Conservation (phyloP, 2,329 filamentous ascomycete species). For the Seiridium cupressi region DNA sequence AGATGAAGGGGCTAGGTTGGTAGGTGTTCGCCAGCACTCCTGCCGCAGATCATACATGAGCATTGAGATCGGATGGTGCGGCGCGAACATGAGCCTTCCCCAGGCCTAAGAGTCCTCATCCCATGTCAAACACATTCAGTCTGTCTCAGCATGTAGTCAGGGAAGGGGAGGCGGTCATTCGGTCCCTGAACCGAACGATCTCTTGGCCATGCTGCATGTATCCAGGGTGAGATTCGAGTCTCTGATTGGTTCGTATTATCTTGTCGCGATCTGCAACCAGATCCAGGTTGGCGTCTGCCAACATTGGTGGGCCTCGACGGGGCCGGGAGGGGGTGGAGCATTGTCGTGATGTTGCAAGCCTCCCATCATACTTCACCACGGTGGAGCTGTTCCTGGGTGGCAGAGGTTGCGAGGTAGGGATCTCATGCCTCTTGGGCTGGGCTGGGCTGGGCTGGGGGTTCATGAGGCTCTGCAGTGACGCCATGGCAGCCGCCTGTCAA, state of each 20-base stretch:
- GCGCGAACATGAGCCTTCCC: not conserved
- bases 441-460: not conserved
- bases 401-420: not conserved
- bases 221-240: not conserved
- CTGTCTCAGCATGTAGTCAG: slow-evolving; percentile 2
- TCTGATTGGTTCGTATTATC: not conserved
- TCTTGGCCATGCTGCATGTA: not conserved
- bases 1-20: not conserved
- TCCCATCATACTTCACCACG: not conserved
- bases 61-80: slow-evolving; percentile 8
- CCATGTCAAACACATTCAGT: slow-evolving; percentile 6
- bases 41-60: slow-evolving; percentile 7
- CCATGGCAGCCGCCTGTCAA: not conserved
- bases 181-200: slow-evolving; percentile 1
- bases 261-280: not conserved
- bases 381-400: not conserved
- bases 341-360: not conserved
- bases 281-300: not conserved
- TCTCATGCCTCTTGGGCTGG: not conserved
- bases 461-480: slow-evolving; percentile 4
- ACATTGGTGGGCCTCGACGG: not conserved
- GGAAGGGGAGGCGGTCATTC: not conserved
- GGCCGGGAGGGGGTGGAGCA: not conserved
- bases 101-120: not conserved
- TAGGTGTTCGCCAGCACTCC: not conserved